Base-by-base conservation (phyloP, 352 stramenopile species). In the Stephanocyclus meneghinianus region DNA sequence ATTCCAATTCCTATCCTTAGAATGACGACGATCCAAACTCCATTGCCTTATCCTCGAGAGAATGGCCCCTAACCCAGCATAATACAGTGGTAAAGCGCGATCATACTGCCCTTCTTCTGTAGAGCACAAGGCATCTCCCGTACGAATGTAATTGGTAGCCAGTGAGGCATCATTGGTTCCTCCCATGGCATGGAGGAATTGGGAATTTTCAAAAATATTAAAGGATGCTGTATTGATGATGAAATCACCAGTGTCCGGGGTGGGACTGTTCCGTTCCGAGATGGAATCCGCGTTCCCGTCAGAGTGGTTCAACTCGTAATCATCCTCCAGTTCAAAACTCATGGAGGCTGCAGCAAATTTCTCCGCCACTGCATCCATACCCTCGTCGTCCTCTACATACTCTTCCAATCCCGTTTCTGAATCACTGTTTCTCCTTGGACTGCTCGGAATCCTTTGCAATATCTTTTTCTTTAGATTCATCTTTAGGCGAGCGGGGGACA, bases 151-250 rank as follows among this genome's bases (percentile, higher is more conserved):
- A 35, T 79, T 81, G 5, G 60, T 80, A 2, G 73, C 59, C 40
- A 78, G 59, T 0, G 55, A 76, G 35, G 73, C 78, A 35, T 75
- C 78, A 50, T 72, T 76, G 5, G 59, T 67, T 29, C 72, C 78
- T 18, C 73, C 73, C 78, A 85, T 85, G 64, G 78, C 78, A 11
- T 42, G 45, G 1, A 85, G 35, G 44, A 85, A 85, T 61, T 81
- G 67, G 47, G 45, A 15, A 55, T 57, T 76, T 59, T 85, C 73
- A 53, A 80, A 85, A 21, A 85, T 76, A 40, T 74, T 81, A 42
- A 68, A 80, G 2, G 65, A 74, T 10, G 40, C 61, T 5, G 53
- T 78, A 51, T 83, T 78, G 11, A 83, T 71, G 9, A 70, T 68
- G 53, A 74, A 78, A 32, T 59, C 50, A 32, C 35, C 35, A 35